Evolutionary conservation across 441 rosid species (phyloP), one percentile per base, ranked within the genome.

Genomic region (Breynia disticha): DNA sequence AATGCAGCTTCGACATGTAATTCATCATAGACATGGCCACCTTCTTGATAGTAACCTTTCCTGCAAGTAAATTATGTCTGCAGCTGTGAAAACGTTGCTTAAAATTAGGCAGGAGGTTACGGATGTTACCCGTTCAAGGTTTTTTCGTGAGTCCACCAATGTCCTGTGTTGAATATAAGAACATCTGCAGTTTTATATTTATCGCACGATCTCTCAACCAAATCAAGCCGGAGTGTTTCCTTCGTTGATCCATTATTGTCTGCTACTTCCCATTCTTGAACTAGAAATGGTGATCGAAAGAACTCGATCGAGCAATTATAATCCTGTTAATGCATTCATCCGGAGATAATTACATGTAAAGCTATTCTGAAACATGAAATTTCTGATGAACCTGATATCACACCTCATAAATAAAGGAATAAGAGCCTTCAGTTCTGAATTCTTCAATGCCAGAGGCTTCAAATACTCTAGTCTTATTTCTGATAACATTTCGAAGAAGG

Each of bases 111-210:
- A 44, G 52, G 14, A 55, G 13, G 16, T 21, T 11, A 18, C 6
- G 45, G 52, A 48, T 50, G 48, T 48, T 16, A 85, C 90, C 87
- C 95, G 58, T 65, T 68, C 7, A 80, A 64, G 56, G 90, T 82
- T 72, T 83, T 86, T 72, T 83, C 90, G 16, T 86, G 95, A 65
- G 95, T 83, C 90, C 87, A 86, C 95, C 90, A 86, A 56, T 86
- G 95, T 21, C 90, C 90, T 0, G 95, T 79, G 63, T 86, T 86
- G 66, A 79, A 86, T 42, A 83, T 53, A 18, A 83, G 69, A 56
- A 80, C 54, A 61, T 86, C 84, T 0, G 86, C 90, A 66, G 50
- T 64, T 74, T 73, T 83, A 67, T 77, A 83, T 41, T 68, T 72
- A 22, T 73, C 77, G 18, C 76, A 73, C 1, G 81, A 66, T 56